Evolutionary conservation across 768 basidiomycete genomes (phyloP), one percentile per base, ranked within the genome.

Genomic region (Auriscalpium microsporum): DNA sequence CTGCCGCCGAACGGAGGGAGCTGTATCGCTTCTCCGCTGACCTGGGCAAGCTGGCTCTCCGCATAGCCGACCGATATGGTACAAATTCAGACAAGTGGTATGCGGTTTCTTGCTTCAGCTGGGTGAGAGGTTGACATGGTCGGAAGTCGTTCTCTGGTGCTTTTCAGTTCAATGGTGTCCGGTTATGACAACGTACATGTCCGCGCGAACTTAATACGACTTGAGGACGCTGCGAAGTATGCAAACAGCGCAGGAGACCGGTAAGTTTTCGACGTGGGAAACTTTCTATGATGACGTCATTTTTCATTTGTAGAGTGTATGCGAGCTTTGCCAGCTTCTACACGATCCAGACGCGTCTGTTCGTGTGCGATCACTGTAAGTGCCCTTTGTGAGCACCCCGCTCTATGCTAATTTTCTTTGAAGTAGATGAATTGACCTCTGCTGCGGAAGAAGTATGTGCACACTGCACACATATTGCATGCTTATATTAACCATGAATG

Each of bases 71-170:
- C 45, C 73, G 71, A 21, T 73, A 84, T 64, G 85, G 85, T 35
- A 79, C 73, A 21, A 82, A 74, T 50, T 77, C 77, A 50, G 84
- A 86, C 65, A 84, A 84, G 75, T 86, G 85, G 84, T 83, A 38
- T 52, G 69, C 57, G 14, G 54, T 38, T 35, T 19, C 21, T 47
- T 36, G 46, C 34, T 19, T 17, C 58, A 16, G 10, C 45, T n/a
- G n/a, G 11, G 11, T n/a, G 7, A 45, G n/a, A 48, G 16, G 40
- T 47, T 56, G 45, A 47, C 64, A 16, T 56, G 37, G 51, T 36
- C 42, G 52, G 50, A 7, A 85, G 83, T 59, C 82, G 83, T 38
- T 80, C 83, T 1, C 76, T 81, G 58, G 76, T 84, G 1, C 67
- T 86, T 48, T 86, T 77, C 63, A 78, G 76, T 58, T 73, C 78